Evolutionary conservation across 192 early-diverging fungal species (phyloP).

Genomic region (Dispira simplex): DNA sequence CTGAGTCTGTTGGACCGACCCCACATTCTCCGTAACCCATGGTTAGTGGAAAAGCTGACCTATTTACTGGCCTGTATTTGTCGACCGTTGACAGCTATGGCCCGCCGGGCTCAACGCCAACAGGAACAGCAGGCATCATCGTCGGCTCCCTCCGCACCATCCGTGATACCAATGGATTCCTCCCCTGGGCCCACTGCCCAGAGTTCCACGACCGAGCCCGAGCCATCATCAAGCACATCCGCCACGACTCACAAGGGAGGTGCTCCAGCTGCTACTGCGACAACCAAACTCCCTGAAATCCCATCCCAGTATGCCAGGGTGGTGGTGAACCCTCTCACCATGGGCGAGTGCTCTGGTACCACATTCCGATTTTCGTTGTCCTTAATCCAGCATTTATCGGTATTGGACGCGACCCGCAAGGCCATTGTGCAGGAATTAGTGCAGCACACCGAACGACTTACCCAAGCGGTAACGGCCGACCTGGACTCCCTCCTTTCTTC

Average conservation of each 20-base stretch:
- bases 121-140: slow-evolving; percentile 15
- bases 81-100: slow-evolving; percentile 51
- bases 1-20: slow-evolving; percentile 72
- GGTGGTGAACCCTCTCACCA: slow-evolving; percentile 81
- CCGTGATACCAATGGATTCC: not conserved
- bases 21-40: slow-evolving; percentile 61
- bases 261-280: not conserved
- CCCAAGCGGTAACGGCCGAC: slow-evolving; percentile 46
- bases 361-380: slow-evolving; percentile 90
- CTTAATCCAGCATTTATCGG: slow-evolving; percentile 77
- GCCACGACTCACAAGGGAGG: no score
- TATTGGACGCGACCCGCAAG: slow-evolving; percentile 43
- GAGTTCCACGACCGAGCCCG: slow-evolving; percentile 2
- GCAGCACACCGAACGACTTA: slow-evolving; percentile 47
- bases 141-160: not conserved
- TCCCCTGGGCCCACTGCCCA: slow-evolving; percentile 5
- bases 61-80: slow-evolving; percentile 66
- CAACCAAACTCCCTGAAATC: slow-evolving; percentile 42
- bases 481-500: slow-evolving; percentile 45
- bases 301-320: slow-evolving; percentile 67
- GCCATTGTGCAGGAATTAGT: slow-evolving; percentile 73
- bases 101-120: slow-evolving; percentile 26
- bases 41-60: slow-evolving; percentile 80
- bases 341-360: slow-evolving; percentile 76
- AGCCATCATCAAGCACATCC: no score